phyloP scores from a whole-genome alignment of 192 early-diverging fungal species.

The Coemansia sp. region DNA sequence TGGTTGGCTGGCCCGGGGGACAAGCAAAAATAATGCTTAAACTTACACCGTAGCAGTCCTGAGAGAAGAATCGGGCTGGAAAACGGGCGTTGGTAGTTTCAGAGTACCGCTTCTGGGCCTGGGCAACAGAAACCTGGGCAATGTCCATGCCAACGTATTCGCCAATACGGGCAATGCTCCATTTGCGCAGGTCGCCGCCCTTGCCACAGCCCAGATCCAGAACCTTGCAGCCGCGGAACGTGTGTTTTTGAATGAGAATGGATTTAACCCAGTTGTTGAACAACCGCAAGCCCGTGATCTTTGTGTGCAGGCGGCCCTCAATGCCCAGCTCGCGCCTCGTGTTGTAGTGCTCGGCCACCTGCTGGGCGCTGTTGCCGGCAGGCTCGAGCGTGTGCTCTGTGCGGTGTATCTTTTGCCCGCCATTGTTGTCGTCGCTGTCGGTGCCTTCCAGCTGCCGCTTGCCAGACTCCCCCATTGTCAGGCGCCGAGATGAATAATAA shows the following conservation, averaged over 20 bases:
- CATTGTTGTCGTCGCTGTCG: conserved; percentile 3
- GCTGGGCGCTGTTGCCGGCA: conserved; percentile 12
- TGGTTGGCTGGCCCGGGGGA: no score
- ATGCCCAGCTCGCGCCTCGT: conserved; percentile 75
- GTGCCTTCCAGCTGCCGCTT: background rate
- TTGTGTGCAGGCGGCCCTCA: conserved; percentile 70
- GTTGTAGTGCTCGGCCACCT: conserved; percentile 79
- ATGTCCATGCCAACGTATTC: conserved; percentile 86
- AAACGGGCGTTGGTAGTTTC: conserved; percentile 58
- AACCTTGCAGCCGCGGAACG: conserved; percentile 54
- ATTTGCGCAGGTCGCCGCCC: conserved; percentile 84
- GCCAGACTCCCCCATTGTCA: no score
- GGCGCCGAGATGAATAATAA: no score
- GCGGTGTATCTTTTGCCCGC: background rate
- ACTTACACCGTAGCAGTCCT: conserved; percentile 78
- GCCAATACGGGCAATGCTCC: conserved; percentile 66
- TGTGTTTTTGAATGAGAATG: conserved; percentile 70
- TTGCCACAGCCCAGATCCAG: conserved; percentile 95
- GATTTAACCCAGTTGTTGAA: conserved; percentile 99
- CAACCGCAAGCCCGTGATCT: conserved; percentile 78
- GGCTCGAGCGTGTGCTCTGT: no score
- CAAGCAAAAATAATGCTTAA: background rate
- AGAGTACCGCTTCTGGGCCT: conserved; percentile 69
- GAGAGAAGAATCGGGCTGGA: conserved; percentile 68
- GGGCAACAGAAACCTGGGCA: conserved; percentile 76